Conservation (phyloP, 2,329 filamentous ascomycete species). For the Aspergillus calidoustus region DNA sequence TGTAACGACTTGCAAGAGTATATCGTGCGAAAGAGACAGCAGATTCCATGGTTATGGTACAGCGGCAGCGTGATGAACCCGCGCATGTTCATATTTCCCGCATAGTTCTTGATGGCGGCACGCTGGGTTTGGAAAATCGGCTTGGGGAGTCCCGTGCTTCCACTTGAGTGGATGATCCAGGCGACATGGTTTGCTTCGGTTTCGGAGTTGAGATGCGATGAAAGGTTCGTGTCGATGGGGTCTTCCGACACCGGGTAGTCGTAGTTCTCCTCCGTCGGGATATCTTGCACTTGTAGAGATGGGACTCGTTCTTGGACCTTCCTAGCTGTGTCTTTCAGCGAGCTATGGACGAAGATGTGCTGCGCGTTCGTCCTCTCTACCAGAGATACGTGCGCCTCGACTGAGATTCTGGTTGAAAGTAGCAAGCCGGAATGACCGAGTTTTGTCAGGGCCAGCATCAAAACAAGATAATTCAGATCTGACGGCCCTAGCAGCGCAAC, state of each 20-base stretch:
- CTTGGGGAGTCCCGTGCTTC: slow-evolving; percentile 66
- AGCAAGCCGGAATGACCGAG: slow-evolving; percentile 61
- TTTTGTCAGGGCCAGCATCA: slow-evolving; percentile 58
- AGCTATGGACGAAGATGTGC: slow-evolving; percentile 37
- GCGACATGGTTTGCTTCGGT: slow-evolving; percentile 40
- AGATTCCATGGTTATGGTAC: slow-evolving; percentile 65
- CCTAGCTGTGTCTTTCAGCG: slow-evolving; percentile 28
- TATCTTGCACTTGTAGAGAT: slow-evolving; percentile 33
- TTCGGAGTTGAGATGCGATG: slow-evolving; percentile 30
- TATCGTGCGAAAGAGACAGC: slow-evolving; percentile 59
- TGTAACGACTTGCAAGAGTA: slow-evolving; percentile 56
- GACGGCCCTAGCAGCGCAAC: slow-evolving; percentile 59
- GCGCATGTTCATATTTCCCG: slow-evolving; percentile 50
- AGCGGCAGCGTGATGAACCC: slow-evolving; percentile 62
- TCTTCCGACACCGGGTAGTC: slow-evolving; percentile 24
- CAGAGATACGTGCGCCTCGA: slow-evolving; percentile 55
- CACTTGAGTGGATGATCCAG: slow-evolving; percentile 57
- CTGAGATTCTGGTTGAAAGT: slow-evolving; percentile 59
- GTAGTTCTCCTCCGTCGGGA: slow-evolving; percentile 27
- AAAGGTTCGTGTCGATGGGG: slow-evolving; percentile 27
- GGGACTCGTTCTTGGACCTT: slow-evolving; percentile 29
- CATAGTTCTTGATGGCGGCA: slow-evolving; percentile 55
- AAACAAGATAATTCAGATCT: slow-evolving; percentile 60
- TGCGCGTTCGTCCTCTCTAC: slow-evolving; percentile 49
- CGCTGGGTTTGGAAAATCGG: slow-evolving; percentile 64